These are phyloP conservation scores for Penicillium paneum DNA, from an alignment of 2,329 filamentous ascomycete species.

Conservation along the genomic window DNA sequence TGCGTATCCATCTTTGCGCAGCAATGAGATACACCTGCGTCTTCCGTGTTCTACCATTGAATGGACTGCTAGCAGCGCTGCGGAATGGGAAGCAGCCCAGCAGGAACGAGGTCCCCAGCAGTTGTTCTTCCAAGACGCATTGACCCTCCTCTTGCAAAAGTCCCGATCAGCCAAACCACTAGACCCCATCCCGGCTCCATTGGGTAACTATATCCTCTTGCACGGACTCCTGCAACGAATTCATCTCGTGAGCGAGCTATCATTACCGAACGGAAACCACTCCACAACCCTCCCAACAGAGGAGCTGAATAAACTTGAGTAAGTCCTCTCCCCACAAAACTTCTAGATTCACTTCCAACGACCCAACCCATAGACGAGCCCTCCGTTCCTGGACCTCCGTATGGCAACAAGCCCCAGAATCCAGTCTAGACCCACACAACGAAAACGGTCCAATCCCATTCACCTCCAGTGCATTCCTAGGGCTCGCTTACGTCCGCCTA, in stretches of 20 bases:
- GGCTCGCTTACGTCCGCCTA: constrained; percentile 33
- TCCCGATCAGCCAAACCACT: constrained; percentile 27
- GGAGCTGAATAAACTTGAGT: constrained; percentile 36
- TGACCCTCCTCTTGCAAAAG: constrained; percentile 32
- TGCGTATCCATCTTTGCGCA: constrained; percentile 37
- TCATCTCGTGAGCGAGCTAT: constrained; percentile 34
- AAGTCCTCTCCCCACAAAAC: constrained; percentile 1
- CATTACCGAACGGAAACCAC: constrained; percentile 31
- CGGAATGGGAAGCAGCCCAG: constrained; percentile 33
- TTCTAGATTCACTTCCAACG: not conserved
- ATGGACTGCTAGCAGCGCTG: constrained; percentile 33
- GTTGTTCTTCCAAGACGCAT: constrained; percentile 35
- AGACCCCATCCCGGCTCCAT: constrained; percentile 42
- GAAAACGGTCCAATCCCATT: constrained; percentile 36
- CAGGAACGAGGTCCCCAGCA: constrained; percentile 28
- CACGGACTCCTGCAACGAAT: constrained; percentile 71
- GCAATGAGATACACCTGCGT: constrained; percentile 37
- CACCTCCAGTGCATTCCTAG: constrained; percentile 33
- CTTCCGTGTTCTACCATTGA: constrained; percentile 39
- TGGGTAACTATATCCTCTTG: constrained; percentile 69
- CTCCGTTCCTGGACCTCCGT: constrained; percentile 36
- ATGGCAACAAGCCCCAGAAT: constrained; percentile 38
- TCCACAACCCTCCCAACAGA: constrained; percentile 32
- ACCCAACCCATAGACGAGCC: constrained; percentile 24
- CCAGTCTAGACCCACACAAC: constrained; percentile 35